A percentile compares a stretch with the other conserved stretches of the same genome.
Conservation (phyloP, 2,329 filamentous ascomycete genomes). For the Aquanectria penicillioides region DNA sequence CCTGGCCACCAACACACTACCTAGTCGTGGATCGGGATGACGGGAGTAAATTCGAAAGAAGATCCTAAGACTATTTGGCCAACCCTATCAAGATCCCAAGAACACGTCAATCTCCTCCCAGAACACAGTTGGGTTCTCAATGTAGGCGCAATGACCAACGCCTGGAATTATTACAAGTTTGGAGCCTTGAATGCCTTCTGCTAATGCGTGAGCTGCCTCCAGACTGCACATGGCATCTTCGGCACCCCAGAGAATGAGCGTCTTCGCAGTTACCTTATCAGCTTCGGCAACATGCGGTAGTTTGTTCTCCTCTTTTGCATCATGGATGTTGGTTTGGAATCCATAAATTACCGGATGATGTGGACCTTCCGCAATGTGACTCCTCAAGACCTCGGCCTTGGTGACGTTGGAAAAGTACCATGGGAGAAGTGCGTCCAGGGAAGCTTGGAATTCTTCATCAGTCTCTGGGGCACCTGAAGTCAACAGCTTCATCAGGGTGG, state of each 20-base stretch:
- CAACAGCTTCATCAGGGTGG: not conserved
- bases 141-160: not conserved
- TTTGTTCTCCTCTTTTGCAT: not conserved
- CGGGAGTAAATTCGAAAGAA: too few species aligned
- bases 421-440: constrained; percentile 1
- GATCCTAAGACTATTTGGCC: too few species aligned
- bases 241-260: constrained; percentile 3
- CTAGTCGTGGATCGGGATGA: too few species aligned
- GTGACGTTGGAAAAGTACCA: constrained; percentile 4
- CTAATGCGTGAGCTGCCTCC: not conserved
- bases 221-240: constrained; percentile 14
- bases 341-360: not conserved
- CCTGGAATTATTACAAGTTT: not conserved
- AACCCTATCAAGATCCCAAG: too few species aligned
- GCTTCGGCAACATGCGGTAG: constrained; percentile 6
- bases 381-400: not conserved
- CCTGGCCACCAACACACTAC: too few species aligned
- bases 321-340: constrained; percentile 8
- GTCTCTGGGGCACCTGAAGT: constrained; percentile 2
- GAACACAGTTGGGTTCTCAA: constrained; percentile 1
- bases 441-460: constrained; percentile 6
- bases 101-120: not conserved
- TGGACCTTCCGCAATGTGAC: not conserved
- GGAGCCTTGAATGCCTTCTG: not conserved
- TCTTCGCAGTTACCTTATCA: constrained; percentile 6